These are phyloP conservation scores for Dactylonectria estremocensis DNA, from an alignment of 2,329 filamentous ascomycete genomes.

Conservation along the genomic window DNA sequence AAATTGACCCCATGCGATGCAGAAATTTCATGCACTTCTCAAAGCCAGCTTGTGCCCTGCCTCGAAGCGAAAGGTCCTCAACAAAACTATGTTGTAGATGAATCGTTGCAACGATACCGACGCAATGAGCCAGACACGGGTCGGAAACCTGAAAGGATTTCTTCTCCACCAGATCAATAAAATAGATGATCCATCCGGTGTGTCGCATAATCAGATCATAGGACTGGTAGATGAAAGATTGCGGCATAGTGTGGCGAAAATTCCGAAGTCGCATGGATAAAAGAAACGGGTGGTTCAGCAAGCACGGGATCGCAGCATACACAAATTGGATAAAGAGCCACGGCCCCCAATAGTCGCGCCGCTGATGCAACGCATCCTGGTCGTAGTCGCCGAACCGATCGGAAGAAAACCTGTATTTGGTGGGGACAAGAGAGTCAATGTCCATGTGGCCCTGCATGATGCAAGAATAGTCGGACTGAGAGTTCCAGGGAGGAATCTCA, in stretches of 20 bases:
- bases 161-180: constrained; percentile 63
- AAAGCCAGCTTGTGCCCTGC: constrained; percentile 44
- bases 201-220: constrained; percentile 66
- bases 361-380: constrained; percentile 58
- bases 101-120: constrained; percentile 67
- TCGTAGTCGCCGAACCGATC: constrained; percentile 61
- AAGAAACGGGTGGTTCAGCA: constrained; percentile 68
- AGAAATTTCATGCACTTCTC: constrained; percentile 48
- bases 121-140: constrained; percentile 58
- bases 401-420: constrained; percentile 65
- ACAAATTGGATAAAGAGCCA: constrained; percentile 68
- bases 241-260: constrained; percentile 66
- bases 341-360: constrained; percentile 67
- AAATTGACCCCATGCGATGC: constrained; percentile 39
- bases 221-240: constrained; percentile 69
- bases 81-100: constrained; percentile 68
- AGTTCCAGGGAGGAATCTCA: constrained; percentile 59
- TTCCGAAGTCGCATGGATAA: constrained; percentile 66
- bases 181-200: constrained; percentile 67
- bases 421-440: constrained; percentile 65
- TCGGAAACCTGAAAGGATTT: constrained; percentile 59
- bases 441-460: constrained; percentile 66
- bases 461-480: constrained; percentile 67
- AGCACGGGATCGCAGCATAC: constrained; percentile 67
- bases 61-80: constrained; percentile 35